Conservation (phyloP, 2,329 filamentous ascomycete genomes). For the Leptographium galeiforme region DNA sequence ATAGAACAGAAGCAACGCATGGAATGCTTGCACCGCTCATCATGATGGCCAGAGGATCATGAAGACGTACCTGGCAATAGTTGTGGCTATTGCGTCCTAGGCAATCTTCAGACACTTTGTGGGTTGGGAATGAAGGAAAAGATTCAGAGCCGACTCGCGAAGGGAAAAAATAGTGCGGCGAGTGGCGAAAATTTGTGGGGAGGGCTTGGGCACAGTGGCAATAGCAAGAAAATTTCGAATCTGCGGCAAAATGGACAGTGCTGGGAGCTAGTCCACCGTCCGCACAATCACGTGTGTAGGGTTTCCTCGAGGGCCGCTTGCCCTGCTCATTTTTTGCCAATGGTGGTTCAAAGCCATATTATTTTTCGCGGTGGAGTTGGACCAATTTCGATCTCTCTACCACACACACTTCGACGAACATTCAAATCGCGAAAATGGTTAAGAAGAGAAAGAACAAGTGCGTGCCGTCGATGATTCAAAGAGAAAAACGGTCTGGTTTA, state of each 20-base stretch:
- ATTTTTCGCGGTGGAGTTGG: neutral
- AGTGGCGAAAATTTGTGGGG: neutral
- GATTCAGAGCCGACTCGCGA: neutral
- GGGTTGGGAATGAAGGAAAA: constrained; percentile 5
- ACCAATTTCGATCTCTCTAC: constrained; percentile 2
- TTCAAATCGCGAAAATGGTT: constrained; percentile 14
- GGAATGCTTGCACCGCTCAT: neutral
- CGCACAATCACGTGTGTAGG: neutral
- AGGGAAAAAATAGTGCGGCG: neutral
- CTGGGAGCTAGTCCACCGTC: neutral
- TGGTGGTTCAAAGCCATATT: neutral
- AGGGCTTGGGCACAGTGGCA: neutral
- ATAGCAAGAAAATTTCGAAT: neutral
- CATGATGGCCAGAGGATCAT: constrained; percentile 6
- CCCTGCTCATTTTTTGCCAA: neutral
- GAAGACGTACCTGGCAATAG: constrained; percentile 15
- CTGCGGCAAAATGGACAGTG: too few species aligned
- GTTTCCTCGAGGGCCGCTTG: neutral
- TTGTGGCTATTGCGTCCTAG: constrained; percentile 14
- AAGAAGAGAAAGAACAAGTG: constrained; percentile 37
- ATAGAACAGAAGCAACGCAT: neutral
- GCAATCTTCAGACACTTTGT: constrained; percentile 14
- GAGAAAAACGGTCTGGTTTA: too few species aligned
- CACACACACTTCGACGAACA: constrained; percentile 1
- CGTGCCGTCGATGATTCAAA: constrained; percentile 12